Evolutionary conservation across 2,329 filamentous ascomycete species (phyloP).

Genomic region (Exophiala sp.): DNA sequence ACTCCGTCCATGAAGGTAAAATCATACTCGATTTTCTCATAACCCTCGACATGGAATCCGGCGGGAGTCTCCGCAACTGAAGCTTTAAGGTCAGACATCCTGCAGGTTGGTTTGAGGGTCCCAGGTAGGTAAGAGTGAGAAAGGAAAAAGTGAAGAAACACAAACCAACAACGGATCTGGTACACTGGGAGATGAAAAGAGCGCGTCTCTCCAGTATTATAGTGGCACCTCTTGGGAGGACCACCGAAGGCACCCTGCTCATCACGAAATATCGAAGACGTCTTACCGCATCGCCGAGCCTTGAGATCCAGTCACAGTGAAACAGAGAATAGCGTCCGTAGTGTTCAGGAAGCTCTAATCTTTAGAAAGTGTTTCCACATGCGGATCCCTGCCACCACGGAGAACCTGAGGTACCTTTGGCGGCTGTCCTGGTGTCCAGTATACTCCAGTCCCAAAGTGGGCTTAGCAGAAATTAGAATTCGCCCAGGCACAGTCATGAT

Average conservation of each 20-base stretch:
- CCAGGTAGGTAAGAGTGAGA: neutral
- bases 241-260: neutral
- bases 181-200: neutral
- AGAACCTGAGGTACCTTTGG: neutral
- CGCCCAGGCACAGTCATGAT: constrained; percentile 25
- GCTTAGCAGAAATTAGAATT: constrained; percentile 18
- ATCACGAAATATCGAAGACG: neutral
- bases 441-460: constrained; percentile 5
- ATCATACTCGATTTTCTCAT: constrained; percentile 71
- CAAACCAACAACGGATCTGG: neutral
- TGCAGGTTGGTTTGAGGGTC: constrained; percentile 24
- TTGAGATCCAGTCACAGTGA: neutral
- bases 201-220: neutral
- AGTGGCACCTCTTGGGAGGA: too few species aligned
- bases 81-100: constrained; percentile 65
- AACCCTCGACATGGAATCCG: constrained; percentile 65
- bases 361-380: constrained; percentile 1
- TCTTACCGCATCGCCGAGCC: neutral
- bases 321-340: neutral
- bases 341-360: neutral
- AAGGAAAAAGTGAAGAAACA: neutral
- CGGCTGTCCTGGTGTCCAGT: neutral
- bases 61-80: constrained; percentile 57
- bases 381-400: constrained; percentile 4
- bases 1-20: constrained; percentile 67